phyloP scores from a whole-genome alignment of 1,284 basidiomycete genomes.

The Ganoderma leucocontextum region DNA sequence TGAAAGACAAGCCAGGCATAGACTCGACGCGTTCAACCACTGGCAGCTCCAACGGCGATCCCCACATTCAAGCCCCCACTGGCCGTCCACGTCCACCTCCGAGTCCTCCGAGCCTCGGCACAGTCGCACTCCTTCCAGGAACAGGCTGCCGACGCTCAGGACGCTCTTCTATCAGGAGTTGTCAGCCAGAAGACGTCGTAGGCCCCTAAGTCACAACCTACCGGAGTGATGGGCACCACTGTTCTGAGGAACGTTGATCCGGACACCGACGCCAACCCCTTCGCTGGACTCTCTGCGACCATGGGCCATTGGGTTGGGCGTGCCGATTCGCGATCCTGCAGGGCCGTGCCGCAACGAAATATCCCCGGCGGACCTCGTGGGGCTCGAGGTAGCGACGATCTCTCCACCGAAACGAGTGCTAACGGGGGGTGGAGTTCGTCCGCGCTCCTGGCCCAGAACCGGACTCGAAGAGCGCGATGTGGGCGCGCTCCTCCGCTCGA shows the following conservation, averaged over 20 bases:
- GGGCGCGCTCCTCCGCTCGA: conserved; percentile 3
- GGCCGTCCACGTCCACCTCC: neutral
- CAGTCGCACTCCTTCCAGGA: neutral
- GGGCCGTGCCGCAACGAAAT: neutral
- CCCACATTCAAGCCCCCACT: neutral
- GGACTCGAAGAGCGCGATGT: conserved; percentile 4
- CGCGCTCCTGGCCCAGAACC: neutral
- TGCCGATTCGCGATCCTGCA: neutral
- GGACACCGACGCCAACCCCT: neutral
- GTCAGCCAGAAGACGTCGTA: neutral
- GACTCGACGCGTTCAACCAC: no score
- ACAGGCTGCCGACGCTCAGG: neutral
- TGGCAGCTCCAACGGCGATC: neutral
- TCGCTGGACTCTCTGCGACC: neutral
- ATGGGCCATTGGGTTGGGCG: neutral
- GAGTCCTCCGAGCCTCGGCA: neutral
- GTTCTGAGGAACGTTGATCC: neutral
- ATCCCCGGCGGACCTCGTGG: neutral
- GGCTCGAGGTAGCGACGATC: neutral
- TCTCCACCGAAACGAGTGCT: neutral
- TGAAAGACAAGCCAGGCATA: no score
- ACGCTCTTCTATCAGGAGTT: neutral
- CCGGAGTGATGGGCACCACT: neutral
- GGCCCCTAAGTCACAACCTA: neutral
- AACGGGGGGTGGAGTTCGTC: neutral